Evolutionary conservation across 1,284 basidiomycete genomes (phyloP).

Genomic region (Takashimella tepidaria): DNA sequence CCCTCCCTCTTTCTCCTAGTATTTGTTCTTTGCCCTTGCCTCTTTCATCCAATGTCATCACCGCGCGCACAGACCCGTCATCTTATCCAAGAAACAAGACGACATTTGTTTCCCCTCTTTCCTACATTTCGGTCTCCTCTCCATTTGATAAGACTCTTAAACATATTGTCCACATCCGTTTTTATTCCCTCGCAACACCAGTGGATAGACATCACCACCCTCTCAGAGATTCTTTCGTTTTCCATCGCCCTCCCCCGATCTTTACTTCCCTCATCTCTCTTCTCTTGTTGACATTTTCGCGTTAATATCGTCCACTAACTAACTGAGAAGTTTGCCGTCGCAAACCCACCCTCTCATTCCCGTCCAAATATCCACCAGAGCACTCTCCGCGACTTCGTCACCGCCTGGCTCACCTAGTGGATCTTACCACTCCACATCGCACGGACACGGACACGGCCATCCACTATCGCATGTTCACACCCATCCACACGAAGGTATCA

Average conservation of each 20-base stretch:
- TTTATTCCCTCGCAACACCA: too few relatives aligned
- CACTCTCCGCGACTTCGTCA: slow-evolving; percentile 22
- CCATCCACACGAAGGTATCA: neutral
- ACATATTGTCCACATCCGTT: too few relatives aligned
- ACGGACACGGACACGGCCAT: too few relatives aligned
- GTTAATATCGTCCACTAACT: slow-evolving; percentile 8
- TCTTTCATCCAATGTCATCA: neutral
- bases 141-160: too few relatives aligned
- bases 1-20: neutral
- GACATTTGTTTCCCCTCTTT: neutral
- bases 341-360: slow-evolving; percentile 24
- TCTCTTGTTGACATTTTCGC: too few relatives aligned
- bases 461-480: slow-evolving; percentile 1
- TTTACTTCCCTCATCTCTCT: too few relatives aligned
- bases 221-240: too few relatives aligned
- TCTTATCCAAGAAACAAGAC: neutral
- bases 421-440: too few relatives aligned
- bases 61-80: neutral
- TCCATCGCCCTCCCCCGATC: too few relatives aligned
- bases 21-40: neutral
- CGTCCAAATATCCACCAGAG: slow-evolving; percentile 20
- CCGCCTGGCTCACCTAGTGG: slow-evolving; percentile 25
- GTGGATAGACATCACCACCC: too few relatives aligned
- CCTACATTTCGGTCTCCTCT: too few relatives aligned
- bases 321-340: slow-evolving; percentile 31